These are phyloP conservation scores for Corylus heterophylla DNA, from an alignment of 306 rosid species.

Conservation along the genomic window DNA sequence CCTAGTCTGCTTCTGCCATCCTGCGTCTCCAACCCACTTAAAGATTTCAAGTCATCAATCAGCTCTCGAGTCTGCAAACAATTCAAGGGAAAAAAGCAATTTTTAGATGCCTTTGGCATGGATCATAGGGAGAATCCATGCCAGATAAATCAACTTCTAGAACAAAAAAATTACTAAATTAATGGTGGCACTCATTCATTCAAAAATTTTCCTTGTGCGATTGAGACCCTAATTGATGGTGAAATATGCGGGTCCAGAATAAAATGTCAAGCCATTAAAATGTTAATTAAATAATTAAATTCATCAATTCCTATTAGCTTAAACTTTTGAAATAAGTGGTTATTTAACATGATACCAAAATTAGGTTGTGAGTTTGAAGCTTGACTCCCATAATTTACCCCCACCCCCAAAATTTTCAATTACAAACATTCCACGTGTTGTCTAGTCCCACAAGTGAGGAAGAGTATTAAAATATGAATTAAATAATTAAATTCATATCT, in stretches of 20 bases:
- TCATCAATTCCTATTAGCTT: too few relatives aligned
- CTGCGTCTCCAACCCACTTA: constrained; percentile 59
- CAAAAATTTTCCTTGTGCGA: neutral
- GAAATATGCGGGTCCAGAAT: neutral
- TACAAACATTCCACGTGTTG: too few relatives aligned
- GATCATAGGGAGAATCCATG: neutral
- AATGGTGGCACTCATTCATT: neutral
- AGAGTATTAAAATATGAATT: too few relatives aligned
- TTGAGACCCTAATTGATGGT: neutral
- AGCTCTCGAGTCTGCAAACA: constrained; percentile 81
- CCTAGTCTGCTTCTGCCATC: constrained; percentile 84
- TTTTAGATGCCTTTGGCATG: neutral
- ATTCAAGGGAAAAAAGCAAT: neutral
- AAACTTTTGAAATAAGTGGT: too few relatives aligned
- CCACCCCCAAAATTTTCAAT: too few relatives aligned
- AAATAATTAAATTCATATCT: too few relatives aligned
- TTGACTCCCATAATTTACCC: too few relatives aligned
- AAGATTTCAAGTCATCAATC: constrained; percentile 84
- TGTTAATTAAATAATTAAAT: too few relatives aligned
- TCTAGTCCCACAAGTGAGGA: too few relatives aligned
- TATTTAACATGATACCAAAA: too few relatives aligned
- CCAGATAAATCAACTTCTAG: neutral
- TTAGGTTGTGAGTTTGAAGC: too few relatives aligned
- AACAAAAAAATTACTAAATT: neutral
- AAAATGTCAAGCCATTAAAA: too few relatives aligned